A percentile compares a stretch with the other conserved stretches of the same genome.
Conservation (phyloP, 345 rosid genomes). For the Clarkia xantiana region DNA sequence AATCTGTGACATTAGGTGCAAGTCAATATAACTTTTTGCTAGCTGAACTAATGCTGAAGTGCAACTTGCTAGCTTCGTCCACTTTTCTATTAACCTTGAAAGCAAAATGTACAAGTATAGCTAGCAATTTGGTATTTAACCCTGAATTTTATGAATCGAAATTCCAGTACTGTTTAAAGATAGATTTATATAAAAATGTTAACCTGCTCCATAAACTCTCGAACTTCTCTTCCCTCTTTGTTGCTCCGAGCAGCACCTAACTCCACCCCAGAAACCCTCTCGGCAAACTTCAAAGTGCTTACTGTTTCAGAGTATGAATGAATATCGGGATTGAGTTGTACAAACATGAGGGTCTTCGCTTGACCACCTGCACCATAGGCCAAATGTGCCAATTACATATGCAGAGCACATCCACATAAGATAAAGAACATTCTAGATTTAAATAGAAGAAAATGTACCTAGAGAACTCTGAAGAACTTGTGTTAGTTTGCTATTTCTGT, state of each 20-base stretch:
- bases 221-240: slow-evolving; percentile 77
- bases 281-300: slow-evolving; percentile 87
- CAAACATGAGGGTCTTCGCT: slow-evolving; percentile 95
- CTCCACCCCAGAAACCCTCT: slow-evolving; percentile 96
- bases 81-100: neutral
- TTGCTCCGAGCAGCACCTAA: slow-evolving; percentile 85
- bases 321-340: slow-evolving; percentile 88
- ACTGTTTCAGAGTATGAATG: slow-evolving; percentile 81
- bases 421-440: neutral
- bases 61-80: too few relatives aligned
- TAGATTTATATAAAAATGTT: neutral
- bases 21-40: neutral
- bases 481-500: slow-evolving; percentile 90
- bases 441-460: slow-evolving; percentile 27
- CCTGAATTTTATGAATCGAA: neutral
- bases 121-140: neutral
- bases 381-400: neutral
- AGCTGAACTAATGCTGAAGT: too few relatives aligned
- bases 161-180: neutral
- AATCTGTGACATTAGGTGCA: slow-evolving; percentile 32
- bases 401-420: neutral
- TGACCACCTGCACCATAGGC: slow-evolving; percentile 60
- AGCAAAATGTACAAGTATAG: neutral
- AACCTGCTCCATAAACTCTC: slow-evolving; percentile 94
- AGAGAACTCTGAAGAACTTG: slow-evolving; percentile 97